A percentile compares a stretch with the other conserved stretches of the same genome.
Evolutionary conservation across 345 rosid genomes (phyloP).

Genomic region (Pistacia vera): DNA sequence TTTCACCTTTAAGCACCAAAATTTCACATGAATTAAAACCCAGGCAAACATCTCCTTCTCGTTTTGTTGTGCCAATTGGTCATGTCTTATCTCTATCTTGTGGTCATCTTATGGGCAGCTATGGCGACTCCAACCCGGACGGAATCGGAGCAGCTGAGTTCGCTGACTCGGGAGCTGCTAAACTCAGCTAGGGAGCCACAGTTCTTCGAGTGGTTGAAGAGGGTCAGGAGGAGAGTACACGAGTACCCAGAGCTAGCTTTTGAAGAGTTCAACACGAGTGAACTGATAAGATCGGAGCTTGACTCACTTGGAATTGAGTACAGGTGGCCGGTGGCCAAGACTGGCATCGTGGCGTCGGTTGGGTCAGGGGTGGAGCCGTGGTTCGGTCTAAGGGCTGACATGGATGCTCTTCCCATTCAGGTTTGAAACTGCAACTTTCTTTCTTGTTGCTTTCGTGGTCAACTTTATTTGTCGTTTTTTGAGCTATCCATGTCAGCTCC

Average conservation of each 20-base stretch:
- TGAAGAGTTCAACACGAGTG: constrained; percentile 45
- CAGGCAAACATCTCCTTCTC: not conserved
- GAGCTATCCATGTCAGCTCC: too few species aligned
- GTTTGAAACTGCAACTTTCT: constrained; percentile 17
- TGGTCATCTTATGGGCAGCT: not conserved
- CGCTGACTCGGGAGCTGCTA: constrained; percentile 29
- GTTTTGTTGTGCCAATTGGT: not conserved
- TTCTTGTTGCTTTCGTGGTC: not conserved
- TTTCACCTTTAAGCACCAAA: not conserved
- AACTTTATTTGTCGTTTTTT: too few species aligned
- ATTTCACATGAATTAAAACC: not conserved
- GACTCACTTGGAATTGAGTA: constrained; percentile 44
- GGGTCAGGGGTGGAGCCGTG: constrained; percentile 48
- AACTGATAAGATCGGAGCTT: constrained; percentile 41
- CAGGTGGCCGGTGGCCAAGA: constrained; percentile 51
- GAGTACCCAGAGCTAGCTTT: constrained; percentile 54
- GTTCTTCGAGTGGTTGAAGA: constrained; percentile 45
- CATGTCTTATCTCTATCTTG: constrained; percentile 3
- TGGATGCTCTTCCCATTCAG: constrained; percentile 64
- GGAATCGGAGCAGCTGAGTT: constrained; percentile 20
- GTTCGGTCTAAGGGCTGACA: constrained; percentile 62
- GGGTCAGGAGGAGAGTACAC: constrained; percentile 45
- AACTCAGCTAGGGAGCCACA: constrained; percentile 41
- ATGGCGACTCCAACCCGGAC: not conserved
- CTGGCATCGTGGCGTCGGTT: constrained; percentile 57